Evolutionary conservation across 805 yeast species (phyloP).

Genomic region (Priceomyces medius): DNA sequence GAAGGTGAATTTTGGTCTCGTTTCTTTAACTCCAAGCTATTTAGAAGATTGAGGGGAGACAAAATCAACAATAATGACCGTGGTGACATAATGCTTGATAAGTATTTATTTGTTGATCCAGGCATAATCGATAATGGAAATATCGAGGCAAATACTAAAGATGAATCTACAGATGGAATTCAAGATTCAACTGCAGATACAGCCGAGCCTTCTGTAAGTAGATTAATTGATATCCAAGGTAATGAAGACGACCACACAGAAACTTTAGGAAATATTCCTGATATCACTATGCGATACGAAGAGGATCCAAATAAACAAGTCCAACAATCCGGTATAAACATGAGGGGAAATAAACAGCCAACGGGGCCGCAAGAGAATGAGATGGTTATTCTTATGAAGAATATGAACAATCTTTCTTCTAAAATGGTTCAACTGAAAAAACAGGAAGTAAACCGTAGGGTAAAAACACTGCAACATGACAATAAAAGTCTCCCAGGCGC

Average conservation of each 20-base stretch:
- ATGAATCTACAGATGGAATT: too few relatives aligned
- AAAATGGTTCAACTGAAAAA: constrained; percentile 55
- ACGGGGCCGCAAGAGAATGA: constrained; percentile 47
- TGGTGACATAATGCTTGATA: constrained; percentile 82
- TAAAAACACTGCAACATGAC: neutral
- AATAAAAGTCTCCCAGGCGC: constrained; percentile 5
- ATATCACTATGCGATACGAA: constrained; percentile 77
- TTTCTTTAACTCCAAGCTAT: constrained; percentile 86
- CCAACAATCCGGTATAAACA: neutral
- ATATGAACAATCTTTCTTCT: constrained; percentile 85
- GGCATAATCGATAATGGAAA: constrained; percentile 43
- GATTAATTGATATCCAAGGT: constrained; percentile 75
- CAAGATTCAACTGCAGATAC: constrained; percentile 30
- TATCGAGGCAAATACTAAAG: constrained; percentile 17
- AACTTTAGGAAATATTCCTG: constrained; percentile 76
- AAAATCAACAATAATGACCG: constrained; percentile 69
- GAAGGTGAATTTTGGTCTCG: constrained; percentile 97
- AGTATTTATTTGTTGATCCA: constrained; percentile 70
- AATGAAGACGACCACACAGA: constrained; percentile 80
- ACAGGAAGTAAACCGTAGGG: constrained; percentile 2
- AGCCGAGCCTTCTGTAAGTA: constrained; percentile 46
- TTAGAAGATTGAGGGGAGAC: constrained; percentile 87
- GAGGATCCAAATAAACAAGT: constrained; percentile 29
- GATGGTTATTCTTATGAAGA: constrained; percentile 71
- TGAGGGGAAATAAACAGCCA: constrained; percentile 7